Evolutionary conservation across 805 yeast genomes (phyloP).

Genomic region (Kregervanrija delftensis): DNA sequence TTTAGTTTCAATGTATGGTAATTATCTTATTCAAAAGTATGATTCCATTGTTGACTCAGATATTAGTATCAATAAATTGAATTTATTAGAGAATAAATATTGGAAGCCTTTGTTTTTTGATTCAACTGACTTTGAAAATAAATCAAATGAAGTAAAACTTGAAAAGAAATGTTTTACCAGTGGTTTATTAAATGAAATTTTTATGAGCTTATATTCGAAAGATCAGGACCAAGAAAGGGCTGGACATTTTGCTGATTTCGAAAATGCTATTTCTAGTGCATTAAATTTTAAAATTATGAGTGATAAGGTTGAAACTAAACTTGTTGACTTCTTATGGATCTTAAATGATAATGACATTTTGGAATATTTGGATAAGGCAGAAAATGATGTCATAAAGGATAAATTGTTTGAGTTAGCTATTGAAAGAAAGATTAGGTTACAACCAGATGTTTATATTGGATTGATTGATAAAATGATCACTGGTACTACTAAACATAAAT

Average conservation of each 20-base stretch:
- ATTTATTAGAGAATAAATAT: conserved; percentile 17
- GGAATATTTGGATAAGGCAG: not conserved
- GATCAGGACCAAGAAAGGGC: not conserved
- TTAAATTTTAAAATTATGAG: not conserved
- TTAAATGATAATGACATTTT: conserved; percentile 8
- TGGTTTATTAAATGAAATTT: conserved; percentile 23
- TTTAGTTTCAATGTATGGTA: conserved; percentile 40
- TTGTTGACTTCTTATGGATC: conserved; percentile 17
- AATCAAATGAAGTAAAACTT: not conserved
- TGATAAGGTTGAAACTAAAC: not conserved
- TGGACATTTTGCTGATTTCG: not conserved
- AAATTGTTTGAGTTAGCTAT: not conserved
- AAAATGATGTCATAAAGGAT: not conserved
- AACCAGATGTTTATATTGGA: not conserved
- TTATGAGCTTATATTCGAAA: conserved; percentile 9
- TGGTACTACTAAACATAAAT: not conserved
- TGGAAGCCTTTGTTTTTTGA: conserved; percentile 18
- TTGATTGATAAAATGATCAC: not conserved
- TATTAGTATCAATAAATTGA: conserved; percentile 4
- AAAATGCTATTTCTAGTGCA: not conserved
- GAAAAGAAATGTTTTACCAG: conserved; percentile 14
- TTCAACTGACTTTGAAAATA: not conserved
- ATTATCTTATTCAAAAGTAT: conserved; percentile 26
- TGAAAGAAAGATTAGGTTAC: conserved; percentile 1
- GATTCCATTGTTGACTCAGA: not conserved